phyloP scores from a whole-genome alignment of 106 monocot species.

The Agapanthus africanus region DNA sequence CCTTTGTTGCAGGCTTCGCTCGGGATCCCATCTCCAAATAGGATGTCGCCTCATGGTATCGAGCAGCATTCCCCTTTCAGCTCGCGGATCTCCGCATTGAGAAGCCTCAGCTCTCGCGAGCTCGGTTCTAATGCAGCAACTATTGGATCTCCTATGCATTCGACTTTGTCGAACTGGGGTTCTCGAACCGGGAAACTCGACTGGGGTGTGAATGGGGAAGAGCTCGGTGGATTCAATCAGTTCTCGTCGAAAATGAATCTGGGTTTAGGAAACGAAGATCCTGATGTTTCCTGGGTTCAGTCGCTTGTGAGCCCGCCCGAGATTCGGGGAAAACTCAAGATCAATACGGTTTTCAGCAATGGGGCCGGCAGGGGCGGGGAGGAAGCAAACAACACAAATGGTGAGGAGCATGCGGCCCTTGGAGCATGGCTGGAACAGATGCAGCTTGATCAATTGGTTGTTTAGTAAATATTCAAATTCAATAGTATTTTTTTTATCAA shows the following conservation, averaged over 20 bases:
- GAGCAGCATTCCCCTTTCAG: constrained; percentile 47
- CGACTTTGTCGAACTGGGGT: constrained; percentile 44
- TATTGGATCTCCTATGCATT: constrained; percentile 40
- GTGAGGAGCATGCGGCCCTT: constrained; percentile 14
- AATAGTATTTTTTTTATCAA: too few species aligned
- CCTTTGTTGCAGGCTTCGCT: constrained; percentile 24
- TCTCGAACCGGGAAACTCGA: constrained; percentile 36
- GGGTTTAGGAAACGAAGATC: constrained; percentile 30
- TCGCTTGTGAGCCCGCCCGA: constrained; percentile 53
- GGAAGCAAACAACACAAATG: neutral
- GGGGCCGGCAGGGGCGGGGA: neutral
- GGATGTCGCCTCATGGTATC: constrained; percentile 51
- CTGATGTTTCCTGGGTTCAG: constrained; percentile 75
- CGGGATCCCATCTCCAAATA: constrained; percentile 25
- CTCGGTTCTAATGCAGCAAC: constrained; percentile 12
- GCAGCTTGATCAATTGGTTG: constrained; percentile 14
- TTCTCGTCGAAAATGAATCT: constrained; percentile 16
- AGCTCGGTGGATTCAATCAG: constrained; percentile 19
- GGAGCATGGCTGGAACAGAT: constrained; percentile 21
- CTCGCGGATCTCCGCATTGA: constrained; percentile 25
- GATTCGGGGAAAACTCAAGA: neutral
- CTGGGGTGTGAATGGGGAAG: constrained; percentile 53
- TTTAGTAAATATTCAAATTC: constrained; percentile 6
- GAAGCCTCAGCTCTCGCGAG: constrained; percentile 53
- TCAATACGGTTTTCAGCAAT: neutral